Percentiles rank a stretch among this genome's conserved stretches.
Conservation (phyloP, 306 rosid genomes). For the Vigna reflexopilosa region DNA sequence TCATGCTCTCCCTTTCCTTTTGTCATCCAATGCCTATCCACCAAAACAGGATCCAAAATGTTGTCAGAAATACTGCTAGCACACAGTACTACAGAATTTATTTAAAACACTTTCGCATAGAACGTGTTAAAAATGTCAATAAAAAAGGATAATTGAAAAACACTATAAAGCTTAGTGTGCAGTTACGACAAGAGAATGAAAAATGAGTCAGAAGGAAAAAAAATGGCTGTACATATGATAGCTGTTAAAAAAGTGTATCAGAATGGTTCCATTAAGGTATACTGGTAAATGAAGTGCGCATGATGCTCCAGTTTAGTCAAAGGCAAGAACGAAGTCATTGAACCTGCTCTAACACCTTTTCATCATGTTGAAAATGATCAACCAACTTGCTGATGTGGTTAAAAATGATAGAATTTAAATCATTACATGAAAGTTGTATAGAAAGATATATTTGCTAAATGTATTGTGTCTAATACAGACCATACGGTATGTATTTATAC, state of each 20-base stretch:
- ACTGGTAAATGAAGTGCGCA: not conserved
- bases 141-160: not conserved
- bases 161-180: not conserved
- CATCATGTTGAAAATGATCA: not conserved
- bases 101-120: not conserved
- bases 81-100: slow-evolving; percentile 12
- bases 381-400: not conserved
- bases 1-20: slow-evolving; percentile 59
- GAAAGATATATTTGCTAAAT: too few relatives aligned
- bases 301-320: not conserved
- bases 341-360: not conserved
- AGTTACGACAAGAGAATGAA: not conserved
- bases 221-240: not conserved
- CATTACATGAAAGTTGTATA: not conserved
- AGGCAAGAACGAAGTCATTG: not conserved
- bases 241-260: slow-evolving; percentile 2
- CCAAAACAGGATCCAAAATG: slow-evolving; percentile 36
- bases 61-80: slow-evolving; percentile 24
- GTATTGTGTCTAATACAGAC: too few relatives aligned
- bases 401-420: not conserved
- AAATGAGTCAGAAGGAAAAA: not conserved
- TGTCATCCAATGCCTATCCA: slow-evolving; percentile 60
- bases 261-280: not conserved
- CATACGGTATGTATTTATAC: too few relatives aligned
- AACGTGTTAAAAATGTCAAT: not conserved